Base-by-base conservation (phyloP, 1,284 basidiomycete species). In the Moesziomyces parantarcticus region DNA sequence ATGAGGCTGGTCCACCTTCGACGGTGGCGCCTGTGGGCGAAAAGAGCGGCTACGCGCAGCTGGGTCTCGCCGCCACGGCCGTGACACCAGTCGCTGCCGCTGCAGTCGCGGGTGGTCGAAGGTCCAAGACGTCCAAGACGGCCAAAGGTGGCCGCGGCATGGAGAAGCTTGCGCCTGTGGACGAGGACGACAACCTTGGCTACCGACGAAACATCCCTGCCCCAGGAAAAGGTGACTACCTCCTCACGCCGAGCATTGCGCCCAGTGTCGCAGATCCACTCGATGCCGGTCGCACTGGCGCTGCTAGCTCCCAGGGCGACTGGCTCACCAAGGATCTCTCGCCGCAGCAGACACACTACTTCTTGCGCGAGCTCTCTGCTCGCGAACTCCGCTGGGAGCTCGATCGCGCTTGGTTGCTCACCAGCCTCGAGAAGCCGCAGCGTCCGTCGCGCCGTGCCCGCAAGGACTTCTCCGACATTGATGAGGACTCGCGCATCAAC, bases 361-460 rank as follows among this genome's bases (percentile, higher is more conserved):
- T 82, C 52, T 43, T 82, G 46, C 76, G 77, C 26, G 74, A 76
- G 32, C 57, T 82, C 11, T 66, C 79, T 0, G 22, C 45, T 44
- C 64, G 75, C 40, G 77, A 82, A 49, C 71, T 82, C 22, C 46
- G 52, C 7, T 81, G 77, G 77, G 80, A 82, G 62, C 58, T 79
- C 22, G 80, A 81, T 50, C 74, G 79, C 8, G 61, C 77, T 11
- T 82, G 72, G 62, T 47, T 79, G 23, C 55, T 82, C 14, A 70
- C 62, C 20, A 70, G 64, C 54, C 66, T 79, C 43, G 79, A 79
- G 25, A 66, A 69, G 64, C 77, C 78, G 0, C 52, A 55, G 32
- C 59, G 63, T 18, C 64, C 58, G 11, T 49, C 51, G 20, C 56
- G 58, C 25, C 53, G 51, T 1, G 49, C 26, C 3, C 59, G 50